phyloP scores from a whole-genome alignment of 1,284 basidiomycete species.

The Sporisorium scitamineum region DNA sequence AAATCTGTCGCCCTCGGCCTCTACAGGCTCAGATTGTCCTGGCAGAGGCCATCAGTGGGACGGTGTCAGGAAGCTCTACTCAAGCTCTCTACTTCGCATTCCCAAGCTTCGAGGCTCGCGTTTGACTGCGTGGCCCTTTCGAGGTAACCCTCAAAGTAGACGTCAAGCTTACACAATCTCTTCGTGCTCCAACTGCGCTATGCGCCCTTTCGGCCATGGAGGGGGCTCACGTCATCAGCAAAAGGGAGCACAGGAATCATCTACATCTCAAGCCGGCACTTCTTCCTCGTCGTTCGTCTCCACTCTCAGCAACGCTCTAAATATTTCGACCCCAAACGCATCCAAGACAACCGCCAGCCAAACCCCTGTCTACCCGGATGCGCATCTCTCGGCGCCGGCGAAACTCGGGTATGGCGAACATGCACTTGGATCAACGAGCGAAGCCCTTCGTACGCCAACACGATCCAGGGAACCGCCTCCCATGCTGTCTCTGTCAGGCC shows the following conservation, averaged over 20 bases:
- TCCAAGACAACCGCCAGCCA: not conserved
- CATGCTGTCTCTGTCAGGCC: slow-evolving; percentile 20
- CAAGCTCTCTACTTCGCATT: too few species aligned
- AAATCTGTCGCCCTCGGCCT: too few species aligned
- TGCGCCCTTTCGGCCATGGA: slow-evolving; percentile 13
- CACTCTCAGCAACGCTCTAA: slow-evolving; percentile 34
- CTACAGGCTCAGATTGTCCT: too few species aligned
- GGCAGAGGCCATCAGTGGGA: too few species aligned
- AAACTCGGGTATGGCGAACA: not conserved
- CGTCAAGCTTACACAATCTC: too few species aligned
- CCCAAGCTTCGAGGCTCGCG: not conserved
- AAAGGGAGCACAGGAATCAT: not conserved
- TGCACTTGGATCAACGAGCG: not conserved
- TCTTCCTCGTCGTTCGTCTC: slow-evolving; percentile 27
- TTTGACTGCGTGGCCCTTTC: too few species aligned
- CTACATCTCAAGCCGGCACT: not conserved
- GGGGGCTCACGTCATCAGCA: not conserved
- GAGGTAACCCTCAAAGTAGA: too few species aligned
- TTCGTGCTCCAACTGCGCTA: too few species aligned
- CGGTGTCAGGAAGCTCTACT: too few species aligned
- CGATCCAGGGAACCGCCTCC: not conserved
- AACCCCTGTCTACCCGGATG: not conserved
- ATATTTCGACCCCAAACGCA: slow-evolving; percentile 24
- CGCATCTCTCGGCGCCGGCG: not conserved
- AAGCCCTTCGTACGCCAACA: not conserved